Base-by-base conservation (phyloP, 2,329 filamentous ascomycete genomes). In the Penicillium sp. region DNA sequence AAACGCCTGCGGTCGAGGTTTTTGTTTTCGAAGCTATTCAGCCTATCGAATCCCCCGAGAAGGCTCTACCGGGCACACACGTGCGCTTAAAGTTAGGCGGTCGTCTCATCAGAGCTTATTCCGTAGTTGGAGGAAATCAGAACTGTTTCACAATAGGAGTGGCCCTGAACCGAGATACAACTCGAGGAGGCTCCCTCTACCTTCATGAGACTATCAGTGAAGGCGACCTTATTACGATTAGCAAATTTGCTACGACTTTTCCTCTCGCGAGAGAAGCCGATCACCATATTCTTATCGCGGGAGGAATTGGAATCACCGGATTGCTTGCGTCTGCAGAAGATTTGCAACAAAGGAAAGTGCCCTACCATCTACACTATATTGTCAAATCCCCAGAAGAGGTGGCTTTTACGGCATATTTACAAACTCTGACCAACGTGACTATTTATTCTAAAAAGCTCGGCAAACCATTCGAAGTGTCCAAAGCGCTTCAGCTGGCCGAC, bases 281-380 rank as follows among this genome's bases (percentile, higher is more conserved):
- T 1, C 28, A 45, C 15, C 43, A 54, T 34, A 39, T 47, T n/a
- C 26, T 54, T 18, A 50, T 54, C 26, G 51, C 43, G 13, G 47
- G 47, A 16, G 51, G 47, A 13, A 54, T 50, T 26, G 51, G 51
- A 18, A 54, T 54, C 16, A 54, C 51, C 13, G 51, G 33, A 29
- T 29, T 54, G 10, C 39, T 54, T 31, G 51, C 43, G 4, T 45
- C 42, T 23, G 41, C 47, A 7, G 38, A 13, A 7, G 28, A 36
- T 6, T 21, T 50, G 24, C 33, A 33, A 15, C 24, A 43, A 15
- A 47, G 6, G 9, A 44, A 47, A 12, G 36, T 24, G 29, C 12
- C 29, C 5, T 50, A 36, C 23, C 51, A 50, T 39, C 47, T 54
- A 42, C 47, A 54, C 38, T 54, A 54, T n/a, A 38, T 36, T 7